Base-by-base conservation (phyloP, 139 green algal genomes). In the Diplosphaera chodatii region DNA sequence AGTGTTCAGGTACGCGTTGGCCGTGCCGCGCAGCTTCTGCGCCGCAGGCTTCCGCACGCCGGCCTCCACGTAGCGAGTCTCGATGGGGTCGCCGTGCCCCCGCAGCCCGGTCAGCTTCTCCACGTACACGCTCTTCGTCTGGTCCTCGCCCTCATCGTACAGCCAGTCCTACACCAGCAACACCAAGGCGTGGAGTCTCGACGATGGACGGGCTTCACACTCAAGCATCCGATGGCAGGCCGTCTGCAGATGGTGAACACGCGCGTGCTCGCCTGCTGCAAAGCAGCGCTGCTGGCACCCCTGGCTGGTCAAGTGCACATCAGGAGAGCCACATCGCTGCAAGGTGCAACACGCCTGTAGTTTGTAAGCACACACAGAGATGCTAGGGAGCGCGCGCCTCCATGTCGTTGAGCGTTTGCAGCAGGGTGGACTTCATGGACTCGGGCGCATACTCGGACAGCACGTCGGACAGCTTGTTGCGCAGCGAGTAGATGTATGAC, bases 111-210 rank as follows among this genome's bases (percentile, higher is more conserved):
- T 83, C 68, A 98, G 89, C 84, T 97, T 98, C 23, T 78, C 79
- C 29, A 89, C 70, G 77, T 98, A 98, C 56, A 96, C 91, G 21
- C 81, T 87, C 82, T 97, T 97, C 55, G 72, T 89, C 79, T 90
- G 84, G 77, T 98, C 91, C 85, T 99, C 95, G 15, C 95, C 95
- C 64, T 99, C 95, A 5, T 98, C 95, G 66, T 99, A 99, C 78
- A 99, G 84, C 95, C 95, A 99, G 80, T 99, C 91, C 88, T 99
- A n/a, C n/a, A n/a, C n/a, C n/a, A n/a, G n/a, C n/a, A n/a, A n/a
- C n/a, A n/a, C n/a, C n/a, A n/a, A n/a, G n/a, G n/a, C n/a, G n/a
- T n/a, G n/a, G n/a, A n/a, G n/a, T n/a, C n/a, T n/a, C n/a, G n/a
- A n/a, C n/a, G n/a, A n/a, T n/a, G n/a, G n/a, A n/a, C n/a, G n/a